A percentile compares a stretch with the other conserved stretches of the same genome.
phyloP scores from a whole-genome alignment of 345 rosid genomes.

The Combretum micranthum region DNA sequence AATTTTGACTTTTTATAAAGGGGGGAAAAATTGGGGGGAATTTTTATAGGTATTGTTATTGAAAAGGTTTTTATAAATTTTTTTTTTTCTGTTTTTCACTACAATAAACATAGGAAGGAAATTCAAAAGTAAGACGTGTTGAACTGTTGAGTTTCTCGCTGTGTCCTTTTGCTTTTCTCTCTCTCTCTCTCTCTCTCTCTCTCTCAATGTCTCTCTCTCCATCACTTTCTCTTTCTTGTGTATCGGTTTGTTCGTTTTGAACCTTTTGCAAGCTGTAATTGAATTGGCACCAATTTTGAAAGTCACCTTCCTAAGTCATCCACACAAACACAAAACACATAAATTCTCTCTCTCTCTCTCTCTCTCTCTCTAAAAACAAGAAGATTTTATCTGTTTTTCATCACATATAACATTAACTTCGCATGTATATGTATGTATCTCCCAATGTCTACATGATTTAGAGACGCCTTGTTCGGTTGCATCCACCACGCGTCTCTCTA shows the following conservation, averaged over 20 bases:
- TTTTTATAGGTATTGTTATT: too few relatives aligned
- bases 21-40: too few relatives aligned
- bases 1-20: too few relatives aligned
- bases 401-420: not conserved
- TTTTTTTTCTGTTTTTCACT: not conserved
- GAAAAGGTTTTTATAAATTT: not conserved
- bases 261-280: slow-evolving; percentile 40
- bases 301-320: not conserved
- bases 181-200: slow-evolving; percentile 9
- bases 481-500: slow-evolving; percentile 33
- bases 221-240: not conserved
- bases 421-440: slow-evolving; percentile 5
- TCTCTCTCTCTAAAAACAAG: not conserved
- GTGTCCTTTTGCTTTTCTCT: too few relatives aligned
- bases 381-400: not conserved
- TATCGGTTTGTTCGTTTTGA: slow-evolving; percentile 4
- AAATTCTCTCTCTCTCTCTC: not conserved
- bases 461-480: slow-evolving; percentile 20
- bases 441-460: slow-evolving; percentile 22
- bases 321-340: not conserved
- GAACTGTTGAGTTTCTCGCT: slow-evolving; percentile 48
- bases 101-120: slow-evolving; percentile 8
- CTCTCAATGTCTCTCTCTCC: slow-evolving; percentile 5
- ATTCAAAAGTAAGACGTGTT: slow-evolving; percentile 41
- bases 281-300: slow-evolving; percentile 20